Conservation (phyloP, 2,329 filamentous ascomycete genomes). For the Xylariaceae sp. region DNA sequence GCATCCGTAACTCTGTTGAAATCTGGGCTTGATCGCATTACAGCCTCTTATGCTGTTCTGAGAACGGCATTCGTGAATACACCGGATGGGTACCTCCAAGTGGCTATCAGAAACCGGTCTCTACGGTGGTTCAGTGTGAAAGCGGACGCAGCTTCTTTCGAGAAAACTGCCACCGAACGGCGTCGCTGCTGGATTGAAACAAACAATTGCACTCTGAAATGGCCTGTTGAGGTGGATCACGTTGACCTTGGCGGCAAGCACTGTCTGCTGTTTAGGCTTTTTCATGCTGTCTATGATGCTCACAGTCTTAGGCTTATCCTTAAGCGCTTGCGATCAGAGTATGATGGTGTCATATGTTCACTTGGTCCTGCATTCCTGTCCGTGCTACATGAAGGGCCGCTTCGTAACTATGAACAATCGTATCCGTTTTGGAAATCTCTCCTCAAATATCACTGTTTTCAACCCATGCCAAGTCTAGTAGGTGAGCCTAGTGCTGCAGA, state of each 20-base stretch:
- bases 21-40: slow-evolving; percentile 62
- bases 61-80: slow-evolving; percentile 76
- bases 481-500: slow-evolving; percentile 1
- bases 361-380: slow-evolving; percentile 66
- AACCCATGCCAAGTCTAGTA: slow-evolving; percentile 30
- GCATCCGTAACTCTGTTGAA: slow-evolving; percentile 57
- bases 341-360: slow-evolving; percentile 43
- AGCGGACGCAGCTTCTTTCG: slow-evolving; percentile 39
- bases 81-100: slow-evolving; percentile 77
- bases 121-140: slow-evolving; percentile 52
- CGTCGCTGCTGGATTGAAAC: slow-evolving; percentile 58
- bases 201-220: slow-evolving; percentile 55
- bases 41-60: slow-evolving; percentile 65
- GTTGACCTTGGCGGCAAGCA: slow-evolving; percentile 38
- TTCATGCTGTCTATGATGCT: slow-evolving; percentile 89
- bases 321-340: slow-evolving; percentile 59
- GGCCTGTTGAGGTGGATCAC: slow-evolving; percentile 59
- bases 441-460: slow-evolving; percentile 47
- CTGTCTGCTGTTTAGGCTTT: slow-evolving; percentile 70
- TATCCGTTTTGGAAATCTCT: slow-evolving; percentile 71
- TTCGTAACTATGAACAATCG: slow-evolving; percentile 52
- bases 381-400: slow-evolving; percentile 71
- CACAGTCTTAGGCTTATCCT: slow-evolving; percentile 76
- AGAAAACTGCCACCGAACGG: slow-evolving; percentile 42
- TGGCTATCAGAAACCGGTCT: slow-evolving; percentile 56